Evolutionary conservation across 495 filamentous ascomycete genomes (phyloP).

Genomic region (Lophiotrema nucula): DNA sequence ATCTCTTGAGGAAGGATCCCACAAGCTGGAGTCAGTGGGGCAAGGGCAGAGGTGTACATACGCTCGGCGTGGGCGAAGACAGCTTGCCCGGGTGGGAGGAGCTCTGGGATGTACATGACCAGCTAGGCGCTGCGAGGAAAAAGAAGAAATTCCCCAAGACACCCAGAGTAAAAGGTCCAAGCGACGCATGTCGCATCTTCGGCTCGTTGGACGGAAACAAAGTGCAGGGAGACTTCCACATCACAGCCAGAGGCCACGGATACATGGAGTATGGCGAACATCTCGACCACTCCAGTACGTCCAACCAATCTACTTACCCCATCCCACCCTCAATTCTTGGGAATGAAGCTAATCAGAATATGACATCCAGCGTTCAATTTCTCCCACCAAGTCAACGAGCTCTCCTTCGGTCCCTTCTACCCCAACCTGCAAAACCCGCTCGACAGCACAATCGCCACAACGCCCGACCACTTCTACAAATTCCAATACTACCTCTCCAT

Average conservation of each 20-base stretch:
- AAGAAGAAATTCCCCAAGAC: conserved; percentile 71
- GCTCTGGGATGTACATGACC: conserved; percentile 72
- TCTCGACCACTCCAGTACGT: conserved; percentile 77
- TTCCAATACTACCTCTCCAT: conserved; percentile 98
- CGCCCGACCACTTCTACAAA: conserved; percentile 80
- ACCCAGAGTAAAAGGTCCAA: conserved; percentile 57
- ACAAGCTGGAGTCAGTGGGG: conserved; percentile 84
- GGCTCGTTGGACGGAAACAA: conserved; percentile 90
- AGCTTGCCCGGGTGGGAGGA: conserved; percentile 45
- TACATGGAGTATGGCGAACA: conserved; percentile 78
- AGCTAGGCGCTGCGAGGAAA: conserved; percentile 59
- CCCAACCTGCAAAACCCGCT: conserved; percentile 91
- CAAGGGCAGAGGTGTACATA: conserved; percentile 66
- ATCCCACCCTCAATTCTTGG: neutral
- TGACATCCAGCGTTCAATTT: conserved; percentile 81
- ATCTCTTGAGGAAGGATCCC: conserved; percentile 68
- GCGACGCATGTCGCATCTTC: conserved; percentile 79
- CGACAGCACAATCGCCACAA: conserved; percentile 79
- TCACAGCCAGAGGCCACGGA: conserved; percentile 92
- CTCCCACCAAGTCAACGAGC: conserved; percentile 92
- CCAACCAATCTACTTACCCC: neutral
- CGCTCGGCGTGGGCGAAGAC: conserved; percentile 52
- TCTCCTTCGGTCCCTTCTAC: conserved; percentile 95
- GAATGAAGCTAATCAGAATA: neutral
- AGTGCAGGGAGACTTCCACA: conserved; percentile 97